Base-by-base conservation (phyloP, 768 basidiomycete genomes). In the Termitomyces sp. region DNA sequence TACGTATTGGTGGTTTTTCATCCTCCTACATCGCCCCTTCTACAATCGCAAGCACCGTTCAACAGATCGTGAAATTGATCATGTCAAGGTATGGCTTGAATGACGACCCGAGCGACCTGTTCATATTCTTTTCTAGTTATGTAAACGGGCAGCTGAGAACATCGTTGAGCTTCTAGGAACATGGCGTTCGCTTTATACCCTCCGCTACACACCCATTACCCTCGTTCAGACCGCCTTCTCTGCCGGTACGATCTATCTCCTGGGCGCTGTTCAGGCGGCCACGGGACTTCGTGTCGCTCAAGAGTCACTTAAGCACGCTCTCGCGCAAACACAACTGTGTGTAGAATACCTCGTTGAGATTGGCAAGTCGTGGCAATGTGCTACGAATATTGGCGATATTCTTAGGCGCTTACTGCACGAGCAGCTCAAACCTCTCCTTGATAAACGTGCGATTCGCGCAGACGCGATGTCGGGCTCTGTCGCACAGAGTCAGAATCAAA, bases 1-100 rank as follows among this genome's bases (percentile, higher is more conserved):
- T 29, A 72, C 77, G 10, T 83, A 81, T 64, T 81, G 81, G 76
- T 85, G 83, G 80, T 68, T 80, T 18, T 77, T 80, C 60, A 82
- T 87, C 34, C 75, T 87, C 18, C 76, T 87, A 0, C 82, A 86
- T 59, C 75, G 85, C 3, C 84, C 84, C 0, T 82, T 72, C 73
- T 83, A 74, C 67, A 77, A 69, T 60, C 79, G 72, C 60, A 70
- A 73, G 64, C 59, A 74, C 54, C 70, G 76, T 58, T 68, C 69
- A 59, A 69, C 70, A 59, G 76, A 74, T 57, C 70, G 66, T 54
- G 75, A 72, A 58, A 81, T 75, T 56, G 81, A 76, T 62, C 81
- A 82, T 64, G 78, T 81, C 64, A 83, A 83, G 72, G 82, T 80
- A 57, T 26, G 70, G 37, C 24, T 46, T 59, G 44, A 34, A 57